These are phyloP conservation scores for Amanita brunnescens DNA, from an alignment of 768 basidiomycete genomes.

Conservation along the genomic window DNA sequence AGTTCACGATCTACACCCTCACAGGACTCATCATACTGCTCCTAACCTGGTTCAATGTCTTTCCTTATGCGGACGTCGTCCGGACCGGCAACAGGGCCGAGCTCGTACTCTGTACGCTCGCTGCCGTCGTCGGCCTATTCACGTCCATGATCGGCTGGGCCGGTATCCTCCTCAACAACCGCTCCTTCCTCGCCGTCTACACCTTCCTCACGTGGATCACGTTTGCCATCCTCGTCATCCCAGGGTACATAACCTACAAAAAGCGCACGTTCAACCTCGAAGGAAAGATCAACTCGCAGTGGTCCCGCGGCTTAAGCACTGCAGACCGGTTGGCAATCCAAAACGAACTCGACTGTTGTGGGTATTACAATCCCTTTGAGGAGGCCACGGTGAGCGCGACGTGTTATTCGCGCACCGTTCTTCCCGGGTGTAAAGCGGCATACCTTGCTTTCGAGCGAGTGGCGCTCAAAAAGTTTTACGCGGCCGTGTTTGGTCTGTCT, in stretches of 20 bases:
- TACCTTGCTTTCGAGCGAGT: constrained; percentile 51
- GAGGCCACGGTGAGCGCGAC: constrained; percentile 69
- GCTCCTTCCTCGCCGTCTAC: constrained; percentile 72
- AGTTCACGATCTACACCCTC: constrained; percentile 52
- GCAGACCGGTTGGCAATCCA: constrained; percentile 60
- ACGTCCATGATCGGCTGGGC: constrained; percentile 71
- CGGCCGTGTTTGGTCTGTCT: constrained; percentile 61
- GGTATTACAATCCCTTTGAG: constrained; percentile 72
- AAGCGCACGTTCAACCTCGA: constrained; percentile 68
- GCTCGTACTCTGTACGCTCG: constrained; percentile 63
- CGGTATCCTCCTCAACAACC: constrained; percentile 78
- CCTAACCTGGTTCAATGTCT: constrained; percentile 72
- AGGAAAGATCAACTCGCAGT: constrained; percentile 72
- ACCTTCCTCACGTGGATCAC: constrained; percentile 70
- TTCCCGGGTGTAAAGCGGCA: constrained; percentile 66
- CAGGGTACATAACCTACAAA: constrained; percentile 77
- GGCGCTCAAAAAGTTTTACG: constrained; percentile 59
- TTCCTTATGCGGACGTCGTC: constrained; percentile 59
- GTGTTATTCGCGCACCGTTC: constrained; percentile 62
- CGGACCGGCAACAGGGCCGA: constrained; percentile 61
- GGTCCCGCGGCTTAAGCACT: constrained; percentile 55
- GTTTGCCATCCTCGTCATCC: constrained; percentile 61
- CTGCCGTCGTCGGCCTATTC: constrained; percentile 47
- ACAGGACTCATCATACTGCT: constrained; percentile 56
- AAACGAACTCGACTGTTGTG: constrained; percentile 70